Base-by-base conservation (phyloP, 2,329 filamentous ascomycete species). In the Beauveria sp. region DNA sequence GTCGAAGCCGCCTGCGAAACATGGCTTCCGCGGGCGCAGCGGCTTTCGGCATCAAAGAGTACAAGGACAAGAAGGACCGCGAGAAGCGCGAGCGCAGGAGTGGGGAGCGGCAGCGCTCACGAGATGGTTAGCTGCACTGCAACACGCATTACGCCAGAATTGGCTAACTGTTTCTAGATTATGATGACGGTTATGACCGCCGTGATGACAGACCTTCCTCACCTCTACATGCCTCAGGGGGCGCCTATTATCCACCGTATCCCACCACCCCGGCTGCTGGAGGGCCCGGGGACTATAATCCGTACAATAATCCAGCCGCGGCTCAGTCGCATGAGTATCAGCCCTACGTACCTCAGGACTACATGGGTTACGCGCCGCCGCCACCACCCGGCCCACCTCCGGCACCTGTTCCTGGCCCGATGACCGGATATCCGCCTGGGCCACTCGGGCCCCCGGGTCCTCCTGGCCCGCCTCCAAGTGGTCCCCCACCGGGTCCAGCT, bases 1-100 rank as follows among this genome's bases (percentile, higher is more conserved):
- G 82, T 66, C 77, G 74, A 65, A 86, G 82, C 65, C 75, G 77
- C 58, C 69, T 86, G 22, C 76, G 83, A 48, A 76, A 85, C 57
- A 73, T 85, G 66, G 82, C 84, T 18, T 78, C 79, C 3, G 84
- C 80, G 1, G 84, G 82, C 8, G 85, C 85, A 5, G 83, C 84
- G 0, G 85, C 84, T 5, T 79, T 87, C 61, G 84, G 84, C 0
- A 77, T 87, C 61, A 86, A 86, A 68, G 82, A 85, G 67, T 84
- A 80, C 63, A 77, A 80, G 63, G 79, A 84, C 67, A 70, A 59
- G 72, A 78, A 76, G 70, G 77, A 81, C 60, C 73, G 71, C 66
- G 77, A 75, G 63, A 80, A 69, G 63, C 72, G 75, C 60, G 73
- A 77, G 57, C 72, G 73, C 55, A 72, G 72, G 59, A 69, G 67